These are phyloP conservation scores for Leishmania guyanensis DNA, from an alignment of 208 protist species.

Conservation along the genomic window DNA sequence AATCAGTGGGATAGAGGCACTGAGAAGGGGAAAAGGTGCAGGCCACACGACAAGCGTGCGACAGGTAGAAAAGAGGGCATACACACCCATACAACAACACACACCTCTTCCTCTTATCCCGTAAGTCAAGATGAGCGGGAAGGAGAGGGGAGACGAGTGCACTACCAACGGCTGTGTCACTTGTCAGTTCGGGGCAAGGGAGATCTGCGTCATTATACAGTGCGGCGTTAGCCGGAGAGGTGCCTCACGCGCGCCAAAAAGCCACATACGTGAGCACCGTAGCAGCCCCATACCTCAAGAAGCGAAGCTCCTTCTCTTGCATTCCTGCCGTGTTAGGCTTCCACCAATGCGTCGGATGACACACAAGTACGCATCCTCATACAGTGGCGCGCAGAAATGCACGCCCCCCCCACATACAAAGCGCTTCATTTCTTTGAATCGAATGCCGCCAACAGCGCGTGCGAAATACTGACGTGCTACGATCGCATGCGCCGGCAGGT, in stretches of 20 bases:
- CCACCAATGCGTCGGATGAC: neutral
- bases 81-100: neutral
- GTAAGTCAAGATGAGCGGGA: neutral
- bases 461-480: neutral
- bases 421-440: neutral
- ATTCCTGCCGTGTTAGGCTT: too few relatives aligned
- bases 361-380: neutral
- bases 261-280: neutral
- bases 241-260: neutral
- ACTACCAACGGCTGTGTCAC: neutral
- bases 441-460: neutral
- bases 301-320: neutral
- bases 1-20: neutral
- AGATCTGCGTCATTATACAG: neutral
- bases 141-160: neutral
- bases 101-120: neutral
- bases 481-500: slow-evolving; percentile 9
- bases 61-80: neutral
- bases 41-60: neutral
- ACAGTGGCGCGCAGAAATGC: neutral
- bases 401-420: neutral
- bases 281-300: neutral
- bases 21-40: neutral
- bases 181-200: neutral
- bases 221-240: neutral